Evolutionary conservation across 2,329 filamentous ascomycete genomes (phyloP).

Genomic region (Alternaria burnsii): DNA sequence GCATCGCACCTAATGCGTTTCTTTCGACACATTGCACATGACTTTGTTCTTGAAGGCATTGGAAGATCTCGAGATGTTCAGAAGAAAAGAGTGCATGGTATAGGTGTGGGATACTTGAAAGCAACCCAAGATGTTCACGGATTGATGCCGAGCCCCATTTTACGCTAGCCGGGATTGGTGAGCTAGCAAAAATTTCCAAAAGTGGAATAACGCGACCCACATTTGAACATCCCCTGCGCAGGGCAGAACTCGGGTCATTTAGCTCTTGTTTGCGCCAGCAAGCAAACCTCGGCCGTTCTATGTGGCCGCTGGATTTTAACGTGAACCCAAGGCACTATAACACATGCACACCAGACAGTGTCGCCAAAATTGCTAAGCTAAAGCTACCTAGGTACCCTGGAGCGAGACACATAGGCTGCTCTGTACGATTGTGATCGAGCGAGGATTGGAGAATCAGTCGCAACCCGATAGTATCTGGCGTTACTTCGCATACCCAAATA

Average conservation of each 20-base stretch:
- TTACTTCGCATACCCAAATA: neutral
- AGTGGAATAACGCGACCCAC: neutral
- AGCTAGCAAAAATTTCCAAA: conserved; percentile 5
- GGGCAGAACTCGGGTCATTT: neutral
- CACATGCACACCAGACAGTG: neutral
- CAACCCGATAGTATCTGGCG: neutral
- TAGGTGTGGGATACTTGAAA: neutral
- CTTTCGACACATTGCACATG: conserved; percentile 40
- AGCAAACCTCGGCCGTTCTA: neutral
- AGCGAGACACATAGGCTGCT: neutral
- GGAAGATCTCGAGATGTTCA: neutral
- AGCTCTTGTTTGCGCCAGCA: neutral
- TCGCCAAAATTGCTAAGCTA: neutral
- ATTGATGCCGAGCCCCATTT: neutral
- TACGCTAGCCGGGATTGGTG: neutral
- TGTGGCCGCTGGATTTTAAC: neutral
- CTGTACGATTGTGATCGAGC: no score
- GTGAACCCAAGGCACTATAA: neutral
- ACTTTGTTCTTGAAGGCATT: conserved; percentile 39
- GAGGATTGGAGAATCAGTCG: neutral
- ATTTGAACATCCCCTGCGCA: neutral
- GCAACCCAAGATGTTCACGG: neutral
- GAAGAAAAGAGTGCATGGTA: neutral
- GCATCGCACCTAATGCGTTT: conserved; percentile 47
- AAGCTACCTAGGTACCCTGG: neutral